A percentile compares a stretch with the other conserved stretches of the same genome.
These are phyloP conservation scores for Phylloporus sp. DNA, from an alignment of 768 basidiomycete species.

Conservation along the genomic window DNA sequence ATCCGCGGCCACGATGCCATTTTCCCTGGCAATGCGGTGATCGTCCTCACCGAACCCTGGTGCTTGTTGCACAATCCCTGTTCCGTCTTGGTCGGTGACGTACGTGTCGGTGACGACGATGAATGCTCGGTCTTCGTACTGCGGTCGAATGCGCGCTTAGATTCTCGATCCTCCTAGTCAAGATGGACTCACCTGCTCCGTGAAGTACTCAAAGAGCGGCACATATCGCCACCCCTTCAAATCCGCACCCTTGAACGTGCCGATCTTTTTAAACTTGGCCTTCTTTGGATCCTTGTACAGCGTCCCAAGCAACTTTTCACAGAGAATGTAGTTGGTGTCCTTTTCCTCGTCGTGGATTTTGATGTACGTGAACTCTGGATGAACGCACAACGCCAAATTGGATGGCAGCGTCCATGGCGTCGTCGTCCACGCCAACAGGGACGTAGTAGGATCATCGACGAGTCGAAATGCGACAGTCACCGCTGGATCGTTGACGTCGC, in stretches of 20 bases:
- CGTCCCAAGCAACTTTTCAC: slow-evolving; percentile 79
- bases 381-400: slow-evolving; percentile 91
- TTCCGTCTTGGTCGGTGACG: slow-evolving; percentile 89
- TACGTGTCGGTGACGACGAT: slow-evolving; percentile 86
- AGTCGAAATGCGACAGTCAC: slow-evolving; percentile 92
- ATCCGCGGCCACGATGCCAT: slow-evolving; percentile 77
- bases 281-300: slow-evolving; percentile 97
- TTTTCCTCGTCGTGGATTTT: slow-evolving; percentile 91
- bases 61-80: slow-evolving; percentile 98
- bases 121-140: slow-evolving; percentile 93
- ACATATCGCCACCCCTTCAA: slow-evolving; percentile 96
- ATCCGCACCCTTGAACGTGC: slow-evolving; percentile 81
- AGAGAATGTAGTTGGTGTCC: slow-evolving; percentile 85
- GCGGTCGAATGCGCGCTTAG: not conserved
- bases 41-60: slow-evolving; percentile 99
- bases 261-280: slow-evolving; percentile 90
- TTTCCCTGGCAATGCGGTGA: slow-evolving; percentile 83
- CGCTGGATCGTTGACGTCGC: slow-evolving; percentile 91
- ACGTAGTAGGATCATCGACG: slow-evolving; percentile 87
- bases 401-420: slow-evolving; percentile 98
- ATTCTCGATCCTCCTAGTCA: not conserved
- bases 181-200: slow-evolving; percentile 63
- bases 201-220: slow-evolving; percentile 95
- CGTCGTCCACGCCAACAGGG: slow-evolving; percentile 95
- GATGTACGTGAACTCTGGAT: slow-evolving; percentile 93